phyloP scores from a whole-genome alignment of 2,329 filamentous ascomycete genomes.

The Ceratocystis cubensis region DNA sequence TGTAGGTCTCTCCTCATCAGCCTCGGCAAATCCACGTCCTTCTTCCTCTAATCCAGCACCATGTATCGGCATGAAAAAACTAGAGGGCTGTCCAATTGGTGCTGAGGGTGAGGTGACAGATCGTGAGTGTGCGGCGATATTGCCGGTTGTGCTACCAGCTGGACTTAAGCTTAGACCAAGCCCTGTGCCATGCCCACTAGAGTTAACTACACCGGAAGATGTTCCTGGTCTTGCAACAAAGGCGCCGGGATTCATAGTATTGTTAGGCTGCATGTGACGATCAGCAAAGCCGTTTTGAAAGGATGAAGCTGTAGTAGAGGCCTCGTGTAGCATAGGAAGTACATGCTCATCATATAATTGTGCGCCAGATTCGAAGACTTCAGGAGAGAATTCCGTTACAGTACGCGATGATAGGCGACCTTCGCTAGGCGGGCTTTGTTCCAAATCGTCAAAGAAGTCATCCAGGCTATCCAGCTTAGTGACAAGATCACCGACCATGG shows the following conservation, averaged over 20 bases:
- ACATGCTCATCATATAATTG: constrained; percentile 89
- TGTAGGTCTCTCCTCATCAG: constrained; percentile 49
- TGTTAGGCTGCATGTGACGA: constrained; percentile 47
- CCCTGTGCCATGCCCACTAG: constrained; percentile 33
- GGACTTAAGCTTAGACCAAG: neutral
- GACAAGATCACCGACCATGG: constrained; percentile 55
- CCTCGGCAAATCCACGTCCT: constrained; percentile 65
- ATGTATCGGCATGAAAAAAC: constrained; percentile 11
- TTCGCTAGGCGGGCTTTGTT: constrained; percentile 42
- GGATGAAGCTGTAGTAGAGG: constrained; percentile 61
- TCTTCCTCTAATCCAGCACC: constrained; percentile 59
- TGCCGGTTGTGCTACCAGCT: neutral
- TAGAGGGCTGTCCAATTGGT: constrained; percentile 40
- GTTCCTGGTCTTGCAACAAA: constrained; percentile 34
- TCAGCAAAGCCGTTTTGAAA: constrained; percentile 87
- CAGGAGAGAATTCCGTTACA: constrained; percentile 51
- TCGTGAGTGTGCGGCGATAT: constrained; percentile 45
- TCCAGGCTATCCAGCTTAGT: constrained; percentile 67
- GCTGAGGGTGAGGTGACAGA: constrained; percentile 72
- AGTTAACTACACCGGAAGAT: constrained; percentile 25
- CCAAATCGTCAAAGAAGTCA: constrained; percentile 66
- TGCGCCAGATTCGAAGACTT: constrained; percentile 59
- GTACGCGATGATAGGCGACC: constrained; percentile 48
- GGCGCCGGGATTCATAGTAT: constrained; percentile 51
- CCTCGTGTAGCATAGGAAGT: constrained; percentile 76